A percentile compares a stretch with the other conserved stretches of the same genome.
Conservation (phyloP, 163 green algal genomes). For the Chloromonas sp. region DNA sequence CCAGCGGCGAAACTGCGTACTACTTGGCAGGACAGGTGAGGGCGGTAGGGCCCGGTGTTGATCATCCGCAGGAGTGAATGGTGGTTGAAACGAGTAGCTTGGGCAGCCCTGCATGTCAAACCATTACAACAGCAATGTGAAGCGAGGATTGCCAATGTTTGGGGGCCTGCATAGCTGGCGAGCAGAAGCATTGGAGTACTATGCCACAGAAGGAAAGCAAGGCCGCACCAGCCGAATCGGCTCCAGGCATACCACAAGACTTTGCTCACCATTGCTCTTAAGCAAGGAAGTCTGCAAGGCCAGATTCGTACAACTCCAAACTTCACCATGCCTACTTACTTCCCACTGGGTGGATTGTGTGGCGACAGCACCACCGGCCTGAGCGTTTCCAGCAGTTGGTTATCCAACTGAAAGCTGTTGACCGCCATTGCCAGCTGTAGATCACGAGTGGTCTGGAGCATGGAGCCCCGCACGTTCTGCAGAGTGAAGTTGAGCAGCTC, state of each 20-base stretch:
- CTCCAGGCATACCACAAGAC: no score
- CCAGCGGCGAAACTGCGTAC: not conserved
- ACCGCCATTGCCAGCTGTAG: conserved; percentile 51
- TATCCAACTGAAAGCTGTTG: conserved; percentile 77
- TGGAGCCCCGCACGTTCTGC: conserved; percentile 30
- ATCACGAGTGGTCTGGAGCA: conserved; percentile 36
- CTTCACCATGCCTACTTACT: not conserved
- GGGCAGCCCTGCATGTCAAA: no score
- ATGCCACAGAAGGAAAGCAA: no score
- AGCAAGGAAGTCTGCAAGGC: no score
- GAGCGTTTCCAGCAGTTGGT: conserved; percentile 79
- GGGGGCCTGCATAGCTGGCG: no score
- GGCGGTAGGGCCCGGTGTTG: not conserved
- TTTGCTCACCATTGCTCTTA: no score
- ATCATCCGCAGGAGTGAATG: conserved; percentile 6
- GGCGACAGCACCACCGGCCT: conserved; percentile 77
- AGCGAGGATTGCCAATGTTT: no score
- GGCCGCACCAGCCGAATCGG: no score
- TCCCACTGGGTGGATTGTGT: conserved; percentile 2
- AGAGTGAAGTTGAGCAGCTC: conserved; percentile 83
- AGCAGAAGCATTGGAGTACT: no score
- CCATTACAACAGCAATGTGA: no score
- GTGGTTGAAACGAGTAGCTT: conserved; percentile 1
- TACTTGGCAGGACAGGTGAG: conserved; percentile 3
- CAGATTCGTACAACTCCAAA: not conserved